A percentile compares a stretch with the other conserved stretches of the same genome.
phyloP scores from a whole-genome alignment of 2,329 filamentous ascomycete species.

The Alternaria panax region DNA sequence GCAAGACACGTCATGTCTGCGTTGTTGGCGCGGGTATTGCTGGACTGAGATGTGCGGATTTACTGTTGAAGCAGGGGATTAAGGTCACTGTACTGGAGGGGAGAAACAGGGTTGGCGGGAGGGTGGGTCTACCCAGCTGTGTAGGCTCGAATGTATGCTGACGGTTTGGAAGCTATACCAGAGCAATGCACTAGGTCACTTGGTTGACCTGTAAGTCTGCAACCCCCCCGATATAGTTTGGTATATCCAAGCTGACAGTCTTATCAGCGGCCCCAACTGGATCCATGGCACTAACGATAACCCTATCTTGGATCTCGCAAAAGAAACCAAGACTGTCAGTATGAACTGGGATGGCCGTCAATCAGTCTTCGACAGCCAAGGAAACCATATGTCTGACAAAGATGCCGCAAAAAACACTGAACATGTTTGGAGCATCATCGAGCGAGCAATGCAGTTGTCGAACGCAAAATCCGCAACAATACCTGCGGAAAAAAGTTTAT shows the following conservation, averaged over 20 bases:
- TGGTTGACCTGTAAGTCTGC: slow-evolving; percentile 63
- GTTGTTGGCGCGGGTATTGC: slow-evolving; percentile 76
- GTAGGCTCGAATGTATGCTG: neutral
- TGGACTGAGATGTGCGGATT: slow-evolving; percentile 73
- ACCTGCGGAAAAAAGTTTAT: slow-evolving; percentile 60
- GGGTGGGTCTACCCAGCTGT: slow-evolving; percentile 54
- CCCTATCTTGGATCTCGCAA: slow-evolving; percentile 72
- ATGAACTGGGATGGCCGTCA: slow-evolving; percentile 63
- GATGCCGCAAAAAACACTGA: slow-evolving; percentile 53
- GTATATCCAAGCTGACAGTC: neutral
- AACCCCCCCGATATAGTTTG: neutral
- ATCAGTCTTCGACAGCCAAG: slow-evolving; percentile 65
- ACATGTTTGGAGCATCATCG: slow-evolving; percentile 72
- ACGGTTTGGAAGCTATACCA: slow-evolving; percentile 56
- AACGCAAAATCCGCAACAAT: slow-evolving; percentile 65
- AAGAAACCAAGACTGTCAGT: slow-evolving; percentile 63
- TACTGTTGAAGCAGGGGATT: slow-evolving; percentile 70
- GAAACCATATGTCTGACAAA: slow-evolving; percentile 57
- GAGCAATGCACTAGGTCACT: slow-evolving; percentile 55
- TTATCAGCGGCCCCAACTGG: slow-evolving; percentile 74
- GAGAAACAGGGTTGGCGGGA: slow-evolving; percentile 70
- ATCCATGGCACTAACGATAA: slow-evolving; percentile 77
- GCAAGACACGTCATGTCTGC: slow-evolving; percentile 63
- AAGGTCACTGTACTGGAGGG: slow-evolving; percentile 75
- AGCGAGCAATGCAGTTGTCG: slow-evolving; percentile 71